Conservation (phyloP, 148 eudicot genomes). For the Silene conica region DNA sequence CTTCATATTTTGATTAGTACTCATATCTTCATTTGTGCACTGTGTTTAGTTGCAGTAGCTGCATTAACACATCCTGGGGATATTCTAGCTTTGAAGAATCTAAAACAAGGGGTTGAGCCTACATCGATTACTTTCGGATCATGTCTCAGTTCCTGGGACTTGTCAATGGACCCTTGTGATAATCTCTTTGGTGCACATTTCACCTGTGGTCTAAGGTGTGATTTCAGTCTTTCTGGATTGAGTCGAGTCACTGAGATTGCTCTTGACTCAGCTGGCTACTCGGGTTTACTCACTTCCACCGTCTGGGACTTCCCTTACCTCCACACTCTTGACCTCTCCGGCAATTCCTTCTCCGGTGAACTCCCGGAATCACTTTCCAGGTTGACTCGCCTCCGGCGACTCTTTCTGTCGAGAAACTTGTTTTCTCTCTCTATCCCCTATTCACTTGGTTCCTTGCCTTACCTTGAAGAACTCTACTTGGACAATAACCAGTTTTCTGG, state of each 20-base stretch:
- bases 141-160: slow-evolving; percentile 39
- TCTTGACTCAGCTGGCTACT: slow-evolving; percentile 43
- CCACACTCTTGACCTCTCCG: slow-evolving; percentile 35
- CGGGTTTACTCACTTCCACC: slow-evolving; percentile 29
- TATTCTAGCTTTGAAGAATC: slow-evolving; percentile 16
- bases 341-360: slow-evolving; percentile 37
- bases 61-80: slow-evolving; percentile 29
- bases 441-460: slow-evolving; percentile 32
- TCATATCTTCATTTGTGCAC: background rate
- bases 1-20: background rate
- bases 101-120: slow-evolving; percentile 22
- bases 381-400: slow-evolving; percentile 34
- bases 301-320: slow-evolving; percentile 35
- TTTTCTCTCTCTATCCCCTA: slow-evolving; percentile 30
- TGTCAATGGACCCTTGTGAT: slow-evolving; percentile 37
- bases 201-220: slow-evolving; percentile 43
- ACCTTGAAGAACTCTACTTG: slow-evolving; percentile 36
- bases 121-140: slow-evolving; percentile 30
- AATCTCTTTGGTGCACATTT: slow-evolving; percentile 24
- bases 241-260: slow-evolving; percentile 40
- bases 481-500: slow-evolving; percentile 37
- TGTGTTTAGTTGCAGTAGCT: slow-evolving; percentile 2
- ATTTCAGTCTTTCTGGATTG: slow-evolving; percentile 27
- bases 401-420: slow-evolving; percentile 33
- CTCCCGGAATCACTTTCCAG: slow-evolving; percentile 32